Conservation (phyloP, 306 rosid species). For the Prunus campanulata region DNA sequence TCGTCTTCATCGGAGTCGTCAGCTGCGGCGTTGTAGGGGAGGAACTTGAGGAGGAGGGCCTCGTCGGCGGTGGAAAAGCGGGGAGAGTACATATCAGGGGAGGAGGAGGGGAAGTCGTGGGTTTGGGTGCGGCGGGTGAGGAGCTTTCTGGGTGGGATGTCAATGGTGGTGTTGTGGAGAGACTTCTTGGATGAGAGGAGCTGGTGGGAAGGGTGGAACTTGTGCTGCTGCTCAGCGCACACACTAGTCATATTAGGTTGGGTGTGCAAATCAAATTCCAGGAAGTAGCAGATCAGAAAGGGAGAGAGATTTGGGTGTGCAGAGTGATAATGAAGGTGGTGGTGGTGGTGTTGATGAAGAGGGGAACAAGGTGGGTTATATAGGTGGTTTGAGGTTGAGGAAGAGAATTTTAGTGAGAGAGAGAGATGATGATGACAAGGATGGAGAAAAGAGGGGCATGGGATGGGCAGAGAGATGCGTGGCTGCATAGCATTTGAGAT, state of each 20-base stretch:
- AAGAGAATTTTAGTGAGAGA: background rate
- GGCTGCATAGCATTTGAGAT: slow-evolving; percentile 63
- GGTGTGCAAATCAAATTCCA: too few relatives aligned
- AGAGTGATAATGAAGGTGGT: background rate
- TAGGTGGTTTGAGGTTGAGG: slow-evolving; percentile 19
- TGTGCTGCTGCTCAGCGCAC: slow-evolving; percentile 51
- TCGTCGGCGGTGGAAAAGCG: slow-evolving; percentile 46
- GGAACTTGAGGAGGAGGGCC: slow-evolving; percentile 49
- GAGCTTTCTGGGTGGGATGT: slow-evolving; percentile 77
- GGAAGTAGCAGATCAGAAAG: background rate
- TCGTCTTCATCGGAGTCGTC: slow-evolving; percentile 31
- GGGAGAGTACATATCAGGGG: slow-evolving; percentile 42
- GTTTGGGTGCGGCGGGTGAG: slow-evolving; percentile 34
- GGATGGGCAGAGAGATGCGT: slow-evolving; percentile 47
- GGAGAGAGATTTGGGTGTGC: background rate
- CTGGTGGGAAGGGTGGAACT: slow-evolving; percentile 44
- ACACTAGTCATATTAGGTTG: slow-evolving; percentile 37
- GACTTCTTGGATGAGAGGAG: slow-evolving; percentile 39
- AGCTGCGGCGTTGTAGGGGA: slow-evolving; percentile 52
- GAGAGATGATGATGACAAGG: slow-evolving; percentile 29
- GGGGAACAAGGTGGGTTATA: slow-evolving; percentile 37
- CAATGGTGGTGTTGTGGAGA: slow-evolving; percentile 15
- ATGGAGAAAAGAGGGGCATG: slow-evolving; percentile 22
- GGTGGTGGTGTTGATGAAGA: slow-evolving; percentile 17
- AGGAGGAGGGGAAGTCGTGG: slow-evolving; percentile 5